phyloP scores from a whole-genome alignment of 805 yeast genomes.

The Wickerhamiella sorbophila region DNA sequence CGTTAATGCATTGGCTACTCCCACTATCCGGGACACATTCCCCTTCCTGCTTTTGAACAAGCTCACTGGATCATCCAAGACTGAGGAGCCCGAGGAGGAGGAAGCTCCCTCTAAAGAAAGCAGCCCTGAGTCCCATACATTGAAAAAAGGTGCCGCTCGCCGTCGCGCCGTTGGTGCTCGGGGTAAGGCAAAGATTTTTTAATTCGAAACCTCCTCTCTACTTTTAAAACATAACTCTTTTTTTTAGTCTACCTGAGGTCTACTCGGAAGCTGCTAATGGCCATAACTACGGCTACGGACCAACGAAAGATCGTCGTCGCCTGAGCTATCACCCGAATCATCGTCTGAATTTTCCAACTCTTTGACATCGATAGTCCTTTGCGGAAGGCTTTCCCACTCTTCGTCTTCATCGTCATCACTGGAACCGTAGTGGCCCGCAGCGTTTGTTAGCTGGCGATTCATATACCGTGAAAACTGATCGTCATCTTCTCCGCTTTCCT shows the following conservation, averaged over 20 bases:
- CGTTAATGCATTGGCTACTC: conserved; percentile 20
- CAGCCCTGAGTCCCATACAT: conserved; percentile 10
- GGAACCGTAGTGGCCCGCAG: conserved; percentile 33
- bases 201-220: not conserved
- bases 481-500: conserved; percentile 21
- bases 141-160: conserved; percentile 15
- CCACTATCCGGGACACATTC: conserved; percentile 24
- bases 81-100: not conserved
- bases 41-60: conserved; percentile 13
- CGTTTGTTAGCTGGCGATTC: conserved; percentile 56
- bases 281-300: conserved; percentile 28
- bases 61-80: not conserved
- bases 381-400: conserved; percentile 12
- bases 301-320: conserved; percentile 22
- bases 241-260: too few relatives aligned
- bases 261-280: too few relatives aligned
- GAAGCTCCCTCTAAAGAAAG: conserved; percentile 5
- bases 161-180: conserved; percentile 15
- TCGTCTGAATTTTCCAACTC: conserved; percentile 3
- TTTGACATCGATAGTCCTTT: conserved; percentile 6
- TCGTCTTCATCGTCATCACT: conserved; percentile 46
- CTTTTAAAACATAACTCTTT: too few relatives aligned
- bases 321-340: conserved; percentile 12
- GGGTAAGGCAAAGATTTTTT: conserved; percentile 16
- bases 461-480: conserved; percentile 59